Conservation (phyloP, 2,329 filamentous ascomycete genomes). For the Metarhizium anisopliae region DNA sequence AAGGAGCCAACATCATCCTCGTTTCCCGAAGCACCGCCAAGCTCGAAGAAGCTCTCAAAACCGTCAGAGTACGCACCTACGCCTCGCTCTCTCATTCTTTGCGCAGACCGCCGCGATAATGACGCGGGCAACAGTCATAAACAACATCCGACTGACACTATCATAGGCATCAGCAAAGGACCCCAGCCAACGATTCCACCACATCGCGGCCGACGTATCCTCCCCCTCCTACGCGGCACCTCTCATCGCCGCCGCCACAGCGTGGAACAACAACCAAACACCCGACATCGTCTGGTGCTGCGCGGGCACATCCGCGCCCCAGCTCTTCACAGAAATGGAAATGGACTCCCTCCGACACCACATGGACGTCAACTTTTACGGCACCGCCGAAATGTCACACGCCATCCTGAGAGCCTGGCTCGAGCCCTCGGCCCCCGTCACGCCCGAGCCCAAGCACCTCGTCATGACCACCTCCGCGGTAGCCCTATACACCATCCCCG, state of each 20-base stretch:
- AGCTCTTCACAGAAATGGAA: conserved; percentile 68
- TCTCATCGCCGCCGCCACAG: conserved; percentile 61
- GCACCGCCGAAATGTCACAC: conserved; percentile 77
- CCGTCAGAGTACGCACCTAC: conserved; percentile 47
- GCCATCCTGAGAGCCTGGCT: conserved; percentile 71
- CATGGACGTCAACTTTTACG: conserved; percentile 92
- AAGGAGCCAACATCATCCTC: conserved; percentile 80
- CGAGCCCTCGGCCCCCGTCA: conserved; percentile 32
- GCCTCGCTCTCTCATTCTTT: neutral
- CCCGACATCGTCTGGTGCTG: conserved; percentile 90
- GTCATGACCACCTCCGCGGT: conserved; percentile 77
- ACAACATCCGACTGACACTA: conserved; percentile 7
- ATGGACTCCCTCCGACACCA: conserved; percentile 59
- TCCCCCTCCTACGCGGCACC: conserved; percentile 57
- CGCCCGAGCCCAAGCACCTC: conserved; percentile 58
- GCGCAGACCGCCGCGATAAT: neutral
- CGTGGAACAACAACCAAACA: conserved; percentile 65
- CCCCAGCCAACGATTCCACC: conserved; percentile 68
- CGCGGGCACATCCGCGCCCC: conserved; percentile 65
- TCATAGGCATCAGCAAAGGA: conserved; percentile 56
- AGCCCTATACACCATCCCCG: conserved; percentile 67
- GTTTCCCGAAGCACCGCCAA: conserved; percentile 70
- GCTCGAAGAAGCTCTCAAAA: conserved; percentile 59
- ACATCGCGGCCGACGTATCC: conserved; percentile 76
- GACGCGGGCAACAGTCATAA: no score